Evolutionary conservation across 345 rosid genomes (phyloP).

Genomic region (Trapa bicornis): DNA sequence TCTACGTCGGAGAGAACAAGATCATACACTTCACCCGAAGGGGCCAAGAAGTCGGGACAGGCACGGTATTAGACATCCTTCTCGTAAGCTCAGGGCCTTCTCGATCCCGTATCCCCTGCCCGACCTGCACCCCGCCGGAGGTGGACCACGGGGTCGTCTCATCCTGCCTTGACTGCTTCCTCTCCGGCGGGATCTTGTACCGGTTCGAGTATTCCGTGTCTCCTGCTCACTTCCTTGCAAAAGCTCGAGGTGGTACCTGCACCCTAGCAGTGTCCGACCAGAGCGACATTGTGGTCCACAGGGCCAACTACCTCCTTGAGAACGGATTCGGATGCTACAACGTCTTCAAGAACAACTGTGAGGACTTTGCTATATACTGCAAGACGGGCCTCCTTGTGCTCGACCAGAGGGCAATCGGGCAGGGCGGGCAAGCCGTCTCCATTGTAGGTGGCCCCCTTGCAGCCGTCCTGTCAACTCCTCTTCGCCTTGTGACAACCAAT

Average conservation of each 20-base stretch:
- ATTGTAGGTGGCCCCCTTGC: slow-evolving; percentile 71
- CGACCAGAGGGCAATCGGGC: slow-evolving; percentile 49
- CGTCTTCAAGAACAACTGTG: slow-evolving; percentile 73
- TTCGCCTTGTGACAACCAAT: slow-evolving; percentile 66
- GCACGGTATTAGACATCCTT: slow-evolving; percentile 59
- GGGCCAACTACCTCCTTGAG: slow-evolving; percentile 64
- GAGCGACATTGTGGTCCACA: slow-evolving; percentile 37
- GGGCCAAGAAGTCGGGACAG: slow-evolving; percentile 91
- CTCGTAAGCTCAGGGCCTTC: slow-evolving; percentile 68
- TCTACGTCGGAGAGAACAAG: slow-evolving; percentile 59
- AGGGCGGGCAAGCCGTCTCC: slow-evolving; percentile 78
- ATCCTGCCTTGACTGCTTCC: slow-evolving; percentile 82
- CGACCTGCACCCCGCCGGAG: slow-evolving; percentile 43
- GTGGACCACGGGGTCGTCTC: slow-evolving; percentile 57
- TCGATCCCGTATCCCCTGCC: slow-evolving; percentile 37
- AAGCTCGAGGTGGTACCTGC: slow-evolving; percentile 91
- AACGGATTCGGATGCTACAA: slow-evolving; percentile 84
- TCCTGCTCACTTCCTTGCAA: slow-evolving; percentile 65
- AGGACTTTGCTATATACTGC: slow-evolving; percentile 76
- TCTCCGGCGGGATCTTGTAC: slow-evolving; percentile 66
- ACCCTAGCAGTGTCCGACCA: slow-evolving; percentile 64
- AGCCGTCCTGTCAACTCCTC: slow-evolving; percentile 55
- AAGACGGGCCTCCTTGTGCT: slow-evolving; percentile 66
- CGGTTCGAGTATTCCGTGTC: slow-evolving; percentile 70
- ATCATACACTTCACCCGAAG: slow-evolving; percentile 82